Evolutionary conservation across 225 moss, liverwort and hornwort genomes (phyloP), one percentile per base, ranked within the genome.

Genomic region (Physcomitrium patens): DNA sequence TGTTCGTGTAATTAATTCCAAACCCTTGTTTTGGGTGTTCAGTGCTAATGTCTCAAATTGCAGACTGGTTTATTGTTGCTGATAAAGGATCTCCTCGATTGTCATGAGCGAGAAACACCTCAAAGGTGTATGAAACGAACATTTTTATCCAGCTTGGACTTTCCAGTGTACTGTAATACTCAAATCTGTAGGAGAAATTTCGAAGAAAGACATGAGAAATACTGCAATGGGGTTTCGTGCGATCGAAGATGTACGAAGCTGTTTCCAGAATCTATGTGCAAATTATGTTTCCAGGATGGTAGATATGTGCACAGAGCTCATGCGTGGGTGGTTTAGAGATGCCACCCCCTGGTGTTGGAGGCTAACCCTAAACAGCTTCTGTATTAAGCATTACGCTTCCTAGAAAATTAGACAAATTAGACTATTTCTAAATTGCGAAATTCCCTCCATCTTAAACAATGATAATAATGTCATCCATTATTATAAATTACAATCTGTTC

Each of bases 161-260:
- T 63, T 41, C 12, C n/a, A 54, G 44, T 65, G 54, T 44, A 54
- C 12, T 53, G 44, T 44, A 64, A 64, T 63, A 53, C 53, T 16
- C 14, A 17, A 9, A 54, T 63, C 44, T 50, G 43, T 73, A 3
- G 12, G 51, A 23, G 53, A 24, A 41, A 12, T 63, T 73, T 53
- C 31, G 17, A 14, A 73, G 53, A 15, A 24, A 43, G 9, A 42
- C 23, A 37, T 37, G 31, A 37, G 12, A 43, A 62, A 41, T 63
- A 11, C 7, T 53, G 43, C 12, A 20, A 14, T 12, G 16, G 42
- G 10, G 7, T 20, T 42, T 42, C 18, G 27, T 12, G 19, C 49
- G 50, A 12, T 62, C 9, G 31, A 5, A 15, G 20, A 15, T 0
- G 0, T 22, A 16, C 41, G 9, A 45, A 14, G 23, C 45, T 5